Conservation (phyloP, 495 filamentous ascomycete species). For the Penicillium cosmopolitanum region DNA sequence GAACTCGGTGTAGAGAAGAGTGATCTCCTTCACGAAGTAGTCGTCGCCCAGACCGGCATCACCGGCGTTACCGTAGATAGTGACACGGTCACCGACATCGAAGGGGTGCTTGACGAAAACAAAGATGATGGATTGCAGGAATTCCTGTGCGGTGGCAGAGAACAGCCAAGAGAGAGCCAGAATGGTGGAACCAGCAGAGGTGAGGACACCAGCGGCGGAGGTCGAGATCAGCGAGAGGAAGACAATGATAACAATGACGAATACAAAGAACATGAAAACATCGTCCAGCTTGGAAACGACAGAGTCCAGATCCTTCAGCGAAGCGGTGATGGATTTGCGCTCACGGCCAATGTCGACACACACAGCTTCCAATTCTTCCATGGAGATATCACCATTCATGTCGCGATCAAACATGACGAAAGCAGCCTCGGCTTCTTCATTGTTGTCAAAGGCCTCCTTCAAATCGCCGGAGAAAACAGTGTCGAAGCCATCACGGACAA, state of each 20-base stretch:
- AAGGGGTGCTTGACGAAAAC: constrained; percentile 99
- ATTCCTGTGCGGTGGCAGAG: constrained; percentile 90
- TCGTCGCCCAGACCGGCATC: constrained; percentile 77
- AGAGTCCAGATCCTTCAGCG: constrained; percentile 91
- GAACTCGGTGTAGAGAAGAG: constrained; percentile 95
- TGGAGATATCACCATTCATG: constrained; percentile 94
- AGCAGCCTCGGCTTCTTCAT: constrained; percentile 88
- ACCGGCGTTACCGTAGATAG: constrained; percentile 89
- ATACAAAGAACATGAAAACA: constrained; percentile 84
- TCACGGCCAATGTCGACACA: constrained; percentile 95
- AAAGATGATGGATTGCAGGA: constrained; percentile 88
- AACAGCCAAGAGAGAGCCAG: constrained; percentile 92
- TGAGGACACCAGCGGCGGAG: constrained; percentile 82
- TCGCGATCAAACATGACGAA: constrained; percentile 96
- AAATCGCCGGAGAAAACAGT: constrained; percentile 78
- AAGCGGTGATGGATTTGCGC: constrained; percentile 92
- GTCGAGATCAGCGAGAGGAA: constrained; percentile 88
- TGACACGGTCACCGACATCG: constrained; percentile 93
- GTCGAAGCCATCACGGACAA: constrained; percentile 72
- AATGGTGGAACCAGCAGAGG: constrained; percentile 81
- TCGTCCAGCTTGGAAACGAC: constrained; percentile 91
- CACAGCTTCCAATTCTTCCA: constrained; percentile 91
- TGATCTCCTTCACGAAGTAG: constrained; percentile 94
- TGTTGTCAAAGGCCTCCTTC: constrained; percentile 76
- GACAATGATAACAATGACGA: constrained; percentile 77